phyloP scores from a whole-genome alignment of 2,329 filamentous ascomycete genomes.

The Rhynchosporium secalis region DNA sequence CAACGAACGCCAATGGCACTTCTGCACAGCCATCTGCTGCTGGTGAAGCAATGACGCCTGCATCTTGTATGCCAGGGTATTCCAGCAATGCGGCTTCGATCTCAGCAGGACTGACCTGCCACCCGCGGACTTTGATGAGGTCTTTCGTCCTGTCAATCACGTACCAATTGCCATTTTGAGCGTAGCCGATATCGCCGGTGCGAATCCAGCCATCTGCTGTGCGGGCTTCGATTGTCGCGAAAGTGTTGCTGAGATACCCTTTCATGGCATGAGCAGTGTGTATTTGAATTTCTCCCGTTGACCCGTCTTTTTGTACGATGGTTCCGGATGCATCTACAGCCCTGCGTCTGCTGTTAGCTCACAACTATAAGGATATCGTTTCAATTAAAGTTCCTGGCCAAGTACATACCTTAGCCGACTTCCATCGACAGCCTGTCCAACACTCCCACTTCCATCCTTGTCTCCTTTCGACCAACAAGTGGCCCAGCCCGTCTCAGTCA shows the following conservation, averaged over 20 bases:
- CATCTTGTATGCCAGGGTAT: constrained; percentile 47
- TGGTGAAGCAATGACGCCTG: constrained; percentile 47
- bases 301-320: constrained; percentile 24
- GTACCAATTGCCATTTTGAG: constrained; percentile 37
- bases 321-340: not conserved
- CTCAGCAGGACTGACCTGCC: constrained; percentile 51
- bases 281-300: constrained; percentile 28
- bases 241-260: constrained; percentile 42
- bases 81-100: constrained; percentile 48
- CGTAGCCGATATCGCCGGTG: constrained; percentile 48
- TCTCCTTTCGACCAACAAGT: constrained; percentile 10
- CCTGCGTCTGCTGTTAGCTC: not conserved
- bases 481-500: constrained; percentile 51
- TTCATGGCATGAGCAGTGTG: constrained; percentile 32
- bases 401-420: constrained; percentile 9
- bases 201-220: constrained; percentile 41
- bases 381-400: not conserved
- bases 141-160: constrained; percentile 47
- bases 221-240: constrained; percentile 37
- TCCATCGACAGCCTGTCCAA: constrained; percentile 17
- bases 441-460: constrained; percentile 18
- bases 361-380: not conserved
- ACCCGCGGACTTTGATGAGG: constrained; percentile 50
- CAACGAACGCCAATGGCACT: constrained; percentile 48
- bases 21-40: constrained; percentile 38